Conservation (phyloP, 2,329 filamentous ascomycete genomes). For the Allantophomopsis lycopodina region DNA sequence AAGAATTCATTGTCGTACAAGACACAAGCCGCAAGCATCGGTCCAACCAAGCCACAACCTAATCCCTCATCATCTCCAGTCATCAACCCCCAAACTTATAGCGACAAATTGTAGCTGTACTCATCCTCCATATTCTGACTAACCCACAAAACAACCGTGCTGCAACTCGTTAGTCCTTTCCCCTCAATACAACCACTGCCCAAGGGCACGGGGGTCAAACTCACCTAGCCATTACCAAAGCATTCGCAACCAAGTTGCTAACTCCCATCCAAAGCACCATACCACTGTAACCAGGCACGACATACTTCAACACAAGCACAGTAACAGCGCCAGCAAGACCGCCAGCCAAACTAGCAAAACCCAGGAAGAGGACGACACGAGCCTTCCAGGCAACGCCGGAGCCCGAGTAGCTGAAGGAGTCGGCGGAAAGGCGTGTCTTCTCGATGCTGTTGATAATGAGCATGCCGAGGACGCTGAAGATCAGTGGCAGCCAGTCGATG, state of each 20-base stretch:
- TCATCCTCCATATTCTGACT: slow-evolving; percentile 64
- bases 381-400: slow-evolving; percentile 56
- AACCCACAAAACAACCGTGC: slow-evolving; percentile 52
- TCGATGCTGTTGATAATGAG: slow-evolving; percentile 60
- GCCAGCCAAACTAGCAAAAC: slow-evolving; percentile 50
- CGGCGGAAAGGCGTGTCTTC: slow-evolving; percentile 48
- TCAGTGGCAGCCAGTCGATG: slow-evolving; percentile 56
- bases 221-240: slow-evolving; percentile 44
- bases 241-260: slow-evolving; percentile 53
- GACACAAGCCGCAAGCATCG: too few species aligned
- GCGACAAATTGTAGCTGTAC: slow-evolving; percentile 52
- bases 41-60: too few species aligned
- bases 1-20: too few species aligned
- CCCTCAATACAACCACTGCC: neutral
- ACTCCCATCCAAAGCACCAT: slow-evolving; percentile 51
- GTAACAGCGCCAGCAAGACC: slow-evolving; percentile 59
- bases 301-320: slow-evolving; percentile 51
- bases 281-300: slow-evolving; percentile 41
- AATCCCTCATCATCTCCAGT: too few species aligned
- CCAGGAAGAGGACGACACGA: slow-evolving; percentile 51
- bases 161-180: slow-evolving; percentile 12
- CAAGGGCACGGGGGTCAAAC: slow-evolving; percentile 10
- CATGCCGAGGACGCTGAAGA: slow-evolving; percentile 55
- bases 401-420: slow-evolving; percentile 49
- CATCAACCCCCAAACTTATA: slow-evolving; percentile 21